phyloP scores from a whole-genome alignment of 2,329 filamentous ascomycete species.

The Claviceps pusilla region DNA sequence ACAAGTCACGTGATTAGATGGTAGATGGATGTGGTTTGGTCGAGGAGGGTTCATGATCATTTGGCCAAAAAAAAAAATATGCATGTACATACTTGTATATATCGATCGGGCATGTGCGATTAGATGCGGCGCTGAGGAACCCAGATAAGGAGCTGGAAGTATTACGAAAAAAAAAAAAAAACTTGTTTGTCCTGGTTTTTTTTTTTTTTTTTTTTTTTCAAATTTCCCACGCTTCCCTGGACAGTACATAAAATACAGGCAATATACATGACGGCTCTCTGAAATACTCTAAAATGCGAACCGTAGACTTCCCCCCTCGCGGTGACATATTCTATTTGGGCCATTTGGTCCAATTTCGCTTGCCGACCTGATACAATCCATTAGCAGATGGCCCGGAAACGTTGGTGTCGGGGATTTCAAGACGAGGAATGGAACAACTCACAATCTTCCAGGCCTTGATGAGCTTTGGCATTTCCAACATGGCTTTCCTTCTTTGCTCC shows the following conservation, averaged over 20 bases:
- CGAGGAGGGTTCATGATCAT: not conserved
- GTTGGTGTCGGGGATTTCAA: not conserved
- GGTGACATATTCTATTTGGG: conserved; percentile 30
- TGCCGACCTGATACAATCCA: conserved; percentile 30
- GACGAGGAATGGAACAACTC: conserved; percentile 19
- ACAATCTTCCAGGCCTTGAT: conserved; percentile 90
- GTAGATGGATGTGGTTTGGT: not conserved
- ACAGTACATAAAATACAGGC: conserved; percentile 19
- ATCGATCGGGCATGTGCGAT: no score
- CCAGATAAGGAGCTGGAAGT: no score
- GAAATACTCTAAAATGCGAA: not conserved
- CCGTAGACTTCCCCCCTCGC: not conserved
- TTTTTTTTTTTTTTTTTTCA: not conserved
- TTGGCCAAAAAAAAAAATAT: no score
- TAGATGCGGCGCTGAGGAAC: not conserved
- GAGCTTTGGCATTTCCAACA: conserved; percentile 87
- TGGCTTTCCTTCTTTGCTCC: conserved; percentile 79
- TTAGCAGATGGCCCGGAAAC: conserved; percentile 16
- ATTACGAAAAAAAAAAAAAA: not conserved
- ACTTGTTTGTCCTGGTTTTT: no score
- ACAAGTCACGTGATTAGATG: not conserved
- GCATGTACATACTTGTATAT: no score
- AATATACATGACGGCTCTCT: conserved; percentile 15
- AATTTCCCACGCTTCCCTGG: not conserved
- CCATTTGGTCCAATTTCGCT: conserved; percentile 41